Conservation (phyloP, 2,329 filamentous ascomycete genomes). For the Mycosphaerella sp. region DNA sequence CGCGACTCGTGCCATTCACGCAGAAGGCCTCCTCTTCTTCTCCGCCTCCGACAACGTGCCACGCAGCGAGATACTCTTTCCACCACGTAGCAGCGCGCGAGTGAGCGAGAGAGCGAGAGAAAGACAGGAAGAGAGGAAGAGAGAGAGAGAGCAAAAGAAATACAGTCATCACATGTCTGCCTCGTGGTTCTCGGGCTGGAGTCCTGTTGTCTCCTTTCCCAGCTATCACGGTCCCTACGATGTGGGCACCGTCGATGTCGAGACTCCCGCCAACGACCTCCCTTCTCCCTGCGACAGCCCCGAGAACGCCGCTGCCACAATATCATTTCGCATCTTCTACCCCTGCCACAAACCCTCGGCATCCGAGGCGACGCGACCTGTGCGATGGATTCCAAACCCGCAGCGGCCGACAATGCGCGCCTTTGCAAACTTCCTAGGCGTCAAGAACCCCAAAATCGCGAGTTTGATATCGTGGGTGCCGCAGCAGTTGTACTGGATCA, state of each 20-base stretch:
- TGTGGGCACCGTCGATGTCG: conserved; percentile 74
- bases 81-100: too few species aligned
- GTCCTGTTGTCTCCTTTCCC: conserved; percentile 66
- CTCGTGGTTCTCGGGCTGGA: conserved; percentile 47
- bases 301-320: conserved; percentile 56
- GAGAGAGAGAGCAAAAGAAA: too few species aligned
- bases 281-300: conserved; percentile 53
- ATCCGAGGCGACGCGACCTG: conserved; percentile 48
- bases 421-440: conserved; percentile 70
- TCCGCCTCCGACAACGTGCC: too few species aligned
- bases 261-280: conserved; percentile 60
- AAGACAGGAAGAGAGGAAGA: too few species aligned
- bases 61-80: too few species aligned
- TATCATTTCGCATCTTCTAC: conserved; percentile 79
- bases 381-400: conserved; percentile 72
- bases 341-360: conserved; percentile 49
- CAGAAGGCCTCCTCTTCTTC: too few species aligned
- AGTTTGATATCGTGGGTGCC: conserved; percentile 40
- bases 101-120: background rate
- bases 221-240: conserved; percentile 70
- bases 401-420: conserved; percentile 68
- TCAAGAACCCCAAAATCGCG: conserved; percentile 38
- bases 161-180: background rate
- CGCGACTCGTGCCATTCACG: too few species aligned
- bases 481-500: conserved; percentile 65